phyloP scores from a whole-genome alignment of 148 eudicot species.

The Rhododendron molle region DNA sequence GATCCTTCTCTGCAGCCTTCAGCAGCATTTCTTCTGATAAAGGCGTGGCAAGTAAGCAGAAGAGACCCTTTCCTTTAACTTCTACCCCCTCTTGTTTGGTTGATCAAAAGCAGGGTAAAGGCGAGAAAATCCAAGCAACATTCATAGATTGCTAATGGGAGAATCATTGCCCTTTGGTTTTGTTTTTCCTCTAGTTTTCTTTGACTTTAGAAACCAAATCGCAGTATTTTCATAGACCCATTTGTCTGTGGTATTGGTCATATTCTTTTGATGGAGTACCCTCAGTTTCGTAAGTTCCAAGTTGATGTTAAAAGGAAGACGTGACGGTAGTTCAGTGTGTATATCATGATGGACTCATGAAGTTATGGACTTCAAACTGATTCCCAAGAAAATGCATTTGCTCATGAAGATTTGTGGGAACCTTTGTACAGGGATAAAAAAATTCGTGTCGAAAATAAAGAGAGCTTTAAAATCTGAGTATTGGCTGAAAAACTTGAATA shows the following conservation, averaged over 20 bases:
- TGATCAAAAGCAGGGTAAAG: not conserved
- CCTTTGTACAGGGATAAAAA: not conserved
- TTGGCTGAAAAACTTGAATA: not conserved
- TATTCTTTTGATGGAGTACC: not conserved
- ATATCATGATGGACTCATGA: not conserved
- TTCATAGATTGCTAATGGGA: not conserved
- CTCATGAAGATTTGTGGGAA: not conserved
- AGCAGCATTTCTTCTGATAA: constrained; percentile 16
- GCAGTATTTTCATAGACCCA: not conserved
- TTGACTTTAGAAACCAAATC: not conserved
- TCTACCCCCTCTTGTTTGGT: not conserved
- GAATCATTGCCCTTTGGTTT: not conserved
- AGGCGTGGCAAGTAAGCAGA: constrained; percentile 13
- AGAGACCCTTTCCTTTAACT: not conserved
- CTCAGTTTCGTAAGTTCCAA: not conserved
- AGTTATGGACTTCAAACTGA: not conserved
- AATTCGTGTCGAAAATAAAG: not conserved
- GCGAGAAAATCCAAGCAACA: not conserved
- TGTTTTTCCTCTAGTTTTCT: not conserved
- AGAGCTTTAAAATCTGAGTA: not conserved
- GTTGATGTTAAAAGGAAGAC: not conserved
- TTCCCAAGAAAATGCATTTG: not conserved
- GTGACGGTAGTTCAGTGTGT: not conserved
- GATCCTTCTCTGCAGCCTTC: constrained; percentile 13
- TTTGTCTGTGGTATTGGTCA: not conserved